phyloP scores from a whole-genome alignment of 2,329 filamentous ascomycete species.

The Helotiales sp. region DNA sequence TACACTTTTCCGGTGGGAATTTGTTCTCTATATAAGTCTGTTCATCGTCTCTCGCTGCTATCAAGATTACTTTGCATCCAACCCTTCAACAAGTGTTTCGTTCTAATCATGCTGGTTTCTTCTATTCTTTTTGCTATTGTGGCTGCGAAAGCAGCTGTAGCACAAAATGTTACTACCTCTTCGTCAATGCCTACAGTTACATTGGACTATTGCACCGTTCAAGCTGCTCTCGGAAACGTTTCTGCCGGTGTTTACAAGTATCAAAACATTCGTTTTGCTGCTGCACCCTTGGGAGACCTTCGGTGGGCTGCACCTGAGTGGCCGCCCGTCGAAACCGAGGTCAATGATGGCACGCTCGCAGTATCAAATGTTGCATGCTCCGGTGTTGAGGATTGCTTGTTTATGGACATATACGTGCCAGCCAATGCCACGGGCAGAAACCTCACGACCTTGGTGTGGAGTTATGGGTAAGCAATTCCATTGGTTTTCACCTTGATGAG shows the following conservation, averaged over 20 bases:
- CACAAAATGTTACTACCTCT: neutral
- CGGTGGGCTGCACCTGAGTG: conserved; percentile 38
- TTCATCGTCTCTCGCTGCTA: too few species aligned
- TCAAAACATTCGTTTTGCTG: conserved; percentile 39
- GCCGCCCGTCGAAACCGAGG: conserved; percentile 34
- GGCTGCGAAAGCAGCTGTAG: neutral
- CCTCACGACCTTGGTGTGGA: conserved; percentile 35
- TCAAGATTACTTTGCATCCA: too few species aligned
- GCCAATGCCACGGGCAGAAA: conserved; percentile 29
- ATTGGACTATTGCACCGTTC: conserved; percentile 16
- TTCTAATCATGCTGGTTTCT: too few species aligned
- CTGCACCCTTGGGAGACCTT: conserved; percentile 36
- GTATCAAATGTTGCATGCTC: conserved; percentile 36
- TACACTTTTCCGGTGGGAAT: too few species aligned
- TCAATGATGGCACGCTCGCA: conserved; percentile 38
- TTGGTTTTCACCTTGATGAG: too few species aligned
- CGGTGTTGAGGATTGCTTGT: conserved; percentile 33
- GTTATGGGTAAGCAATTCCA: conserved; percentile 35
- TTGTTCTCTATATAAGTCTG: too few species aligned
- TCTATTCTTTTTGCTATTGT: neutral
- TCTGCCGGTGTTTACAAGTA: conserved; percentile 24
- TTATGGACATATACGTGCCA: conserved; percentile 30
- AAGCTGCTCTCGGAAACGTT: conserved; percentile 11
- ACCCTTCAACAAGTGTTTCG: too few species aligned
- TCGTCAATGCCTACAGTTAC: conserved; percentile 9